Base-by-base conservation (phyloP, 2,329 filamentous ascomycete genomes). In the Phyllosticta ampelicida region DNA sequence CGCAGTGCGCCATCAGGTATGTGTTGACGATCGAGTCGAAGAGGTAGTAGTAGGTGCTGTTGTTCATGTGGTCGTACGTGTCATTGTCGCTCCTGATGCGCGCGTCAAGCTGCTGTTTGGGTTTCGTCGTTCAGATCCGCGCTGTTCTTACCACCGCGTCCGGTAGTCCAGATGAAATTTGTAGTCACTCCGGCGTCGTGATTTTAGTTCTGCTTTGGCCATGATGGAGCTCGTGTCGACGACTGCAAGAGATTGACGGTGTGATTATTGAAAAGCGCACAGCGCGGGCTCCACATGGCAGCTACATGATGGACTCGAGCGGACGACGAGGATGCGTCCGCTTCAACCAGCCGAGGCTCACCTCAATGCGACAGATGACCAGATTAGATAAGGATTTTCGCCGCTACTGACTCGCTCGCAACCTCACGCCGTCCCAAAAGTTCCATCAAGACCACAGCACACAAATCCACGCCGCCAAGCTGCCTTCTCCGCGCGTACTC, bases 21-120 rank as follows among this genome's bases (percentile, higher is more conserved):
- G 86, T 81, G 72, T 96, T 97, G 69, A 95, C 84, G 60, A 95
- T 83, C 1, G 89, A 91, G 75, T 97, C 92, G 71, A 95, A 94
- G 59, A 95, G 79, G 62, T 87, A 86, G 66, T 88, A 88, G 73
- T 96, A 96, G 56, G 94, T 80, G 48, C 85, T 87, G 69, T 95
- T 96, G 75, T 96, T 96, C 78, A 95, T 84, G 70, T 97, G 92
- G 61, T 89, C 81, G 72, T 94, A 96, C 88, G 95, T 94, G 75
- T 96, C 90, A 69, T 95, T 95, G 73, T 96, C 90, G 70, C 83
- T 85, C 89, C 89, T 91, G 20, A 58, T 30, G 50, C 61, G 28
- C 51, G 29, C 58, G 21, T 59, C 36, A 29, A 11, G 23, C 21
- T 57, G 60, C 58, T 61, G 59, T 60, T 50, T 57, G 13, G 48